These are phyloP conservation scores for Hammondia hammondi DNA, from an alignment of 169 alveolate genomes.

Conservation along the genomic window DNA sequence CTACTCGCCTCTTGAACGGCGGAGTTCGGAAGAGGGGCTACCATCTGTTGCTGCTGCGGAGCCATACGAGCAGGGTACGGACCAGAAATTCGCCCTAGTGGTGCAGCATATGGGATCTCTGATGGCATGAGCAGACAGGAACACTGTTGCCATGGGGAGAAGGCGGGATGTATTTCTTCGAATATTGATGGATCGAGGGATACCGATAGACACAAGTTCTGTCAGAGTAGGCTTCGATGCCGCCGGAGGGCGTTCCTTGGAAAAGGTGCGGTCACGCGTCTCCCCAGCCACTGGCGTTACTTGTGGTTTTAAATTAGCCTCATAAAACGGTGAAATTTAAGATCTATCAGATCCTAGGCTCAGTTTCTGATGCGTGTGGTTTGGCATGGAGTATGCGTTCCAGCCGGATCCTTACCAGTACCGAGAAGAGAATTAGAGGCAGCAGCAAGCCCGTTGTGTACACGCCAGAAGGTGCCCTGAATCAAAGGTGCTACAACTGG, in stretches of 20 bases:
- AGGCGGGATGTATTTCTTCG: too few species aligned
- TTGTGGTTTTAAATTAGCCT: too few species aligned
- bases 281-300: too few species aligned
- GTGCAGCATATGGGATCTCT: background rate
- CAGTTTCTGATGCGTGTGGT: too few species aligned
- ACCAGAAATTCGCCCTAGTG: background rate
- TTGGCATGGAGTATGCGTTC: too few species aligned
- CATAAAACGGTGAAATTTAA: too few species aligned
- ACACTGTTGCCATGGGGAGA: background rate
- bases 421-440: constrained; percentile 39
- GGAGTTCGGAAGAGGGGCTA: background rate
- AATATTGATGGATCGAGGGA: too few species aligned
- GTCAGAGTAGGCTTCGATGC: too few species aligned
- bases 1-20: background rate
- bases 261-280: too few species aligned
- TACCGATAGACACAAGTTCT: too few species aligned
- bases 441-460: constrained; percentile 43
- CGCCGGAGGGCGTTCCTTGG: too few species aligned
- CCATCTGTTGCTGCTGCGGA: background rate
- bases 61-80: background rate
- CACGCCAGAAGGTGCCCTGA: constrained; percentile 41
- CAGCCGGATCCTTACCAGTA: background rate
- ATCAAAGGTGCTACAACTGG: constrained; percentile 35
- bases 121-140: background rate
- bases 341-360: too few species aligned